phyloP scores from a whole-genome alignment of 768 basidiomycete genomes.

The Leccinellum luteum region DNA sequence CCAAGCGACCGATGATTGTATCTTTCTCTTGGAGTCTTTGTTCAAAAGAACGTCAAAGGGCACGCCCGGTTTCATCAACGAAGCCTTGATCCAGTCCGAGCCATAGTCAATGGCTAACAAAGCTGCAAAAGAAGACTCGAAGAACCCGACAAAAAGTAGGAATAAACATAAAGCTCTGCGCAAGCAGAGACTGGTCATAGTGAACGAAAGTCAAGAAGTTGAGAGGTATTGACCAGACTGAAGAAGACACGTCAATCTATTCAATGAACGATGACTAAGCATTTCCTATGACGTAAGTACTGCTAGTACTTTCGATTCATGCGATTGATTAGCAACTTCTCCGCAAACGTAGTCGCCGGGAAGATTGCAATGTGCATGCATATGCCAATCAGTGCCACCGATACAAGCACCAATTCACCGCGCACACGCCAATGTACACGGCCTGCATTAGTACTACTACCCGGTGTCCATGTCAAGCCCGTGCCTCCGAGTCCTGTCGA shows the following conservation, averaged over 20 bases:
- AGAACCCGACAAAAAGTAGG: constrained; percentile 19
- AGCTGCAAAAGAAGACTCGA: constrained; percentile 54
- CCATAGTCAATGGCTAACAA: constrained; percentile 98
- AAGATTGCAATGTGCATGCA: too few relatives aligned
- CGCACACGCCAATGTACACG: too few relatives aligned
- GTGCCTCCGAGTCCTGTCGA: too few relatives aligned
- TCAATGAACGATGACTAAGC: constrained; percentile 15
- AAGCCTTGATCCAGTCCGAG: constrained; percentile 95
- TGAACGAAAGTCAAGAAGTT: not conserved
- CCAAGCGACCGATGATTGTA: constrained; percentile 87
- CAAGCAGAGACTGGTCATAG: constrained; percentile 25
- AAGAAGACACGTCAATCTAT: constrained; percentile 9
- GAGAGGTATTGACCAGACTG: constrained; percentile 3
- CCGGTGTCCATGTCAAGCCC: too few relatives aligned
- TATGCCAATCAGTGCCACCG: too few relatives aligned
- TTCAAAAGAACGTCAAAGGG: constrained; percentile 97
- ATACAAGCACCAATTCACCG: too few relatives aligned
- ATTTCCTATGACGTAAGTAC: too few relatives aligned
- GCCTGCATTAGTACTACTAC: too few relatives aligned
- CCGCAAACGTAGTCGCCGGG: too few relatives aligned
- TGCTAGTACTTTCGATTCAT: too few relatives aligned
- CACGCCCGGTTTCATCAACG: constrained; percentile 88
- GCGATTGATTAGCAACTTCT: too few relatives aligned
- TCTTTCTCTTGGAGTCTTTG: constrained; percentile 96
- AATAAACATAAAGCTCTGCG: constrained; percentile 27